Conservation (phyloP, 2,329 filamentous ascomycete species). For the Cercospora beticola region DNA sequence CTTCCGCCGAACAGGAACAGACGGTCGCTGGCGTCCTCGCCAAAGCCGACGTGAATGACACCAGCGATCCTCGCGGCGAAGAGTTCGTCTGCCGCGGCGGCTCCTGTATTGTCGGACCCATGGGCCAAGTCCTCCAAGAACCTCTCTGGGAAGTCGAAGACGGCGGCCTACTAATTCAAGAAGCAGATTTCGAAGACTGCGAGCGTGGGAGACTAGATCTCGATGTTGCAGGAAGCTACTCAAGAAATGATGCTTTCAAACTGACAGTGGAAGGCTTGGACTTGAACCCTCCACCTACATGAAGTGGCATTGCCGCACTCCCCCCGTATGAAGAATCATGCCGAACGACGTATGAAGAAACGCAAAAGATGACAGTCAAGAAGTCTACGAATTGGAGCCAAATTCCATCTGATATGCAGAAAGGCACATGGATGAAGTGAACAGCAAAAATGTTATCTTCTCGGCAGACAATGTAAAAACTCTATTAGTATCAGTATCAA, state of each 20-base stretch:
- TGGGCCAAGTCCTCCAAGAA: conserved; percentile 75
- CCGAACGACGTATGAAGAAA: background rate
- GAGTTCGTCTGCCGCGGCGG: conserved; percentile 71
- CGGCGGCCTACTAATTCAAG: conserved; percentile 64
- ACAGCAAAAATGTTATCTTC: background rate
- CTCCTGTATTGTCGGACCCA: conserved; percentile 75
- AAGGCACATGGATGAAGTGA: background rate
- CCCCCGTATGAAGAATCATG: background rate
- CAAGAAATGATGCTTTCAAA: conserved; percentile 66
- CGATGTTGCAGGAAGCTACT: conserved; percentile 83
- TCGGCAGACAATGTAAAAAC: background rate
- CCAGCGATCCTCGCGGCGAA: conserved; percentile 34
- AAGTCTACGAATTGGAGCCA: background rate
- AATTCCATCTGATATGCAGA: no score
- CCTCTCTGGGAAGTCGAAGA: conserved; percentile 79
- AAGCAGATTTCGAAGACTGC: conserved; percentile 87
- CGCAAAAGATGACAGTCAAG: background rate
- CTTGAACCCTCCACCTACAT: conserved; percentile 35
- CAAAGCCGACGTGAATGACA: conserved; percentile 10
- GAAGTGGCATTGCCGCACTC: background rate
- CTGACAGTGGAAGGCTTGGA: conserved; percentile 61
- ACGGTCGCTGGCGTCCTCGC: background rate
- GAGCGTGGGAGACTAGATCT: conserved; percentile 77
- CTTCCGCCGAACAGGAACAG: conserved; percentile 7
- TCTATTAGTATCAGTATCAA: background rate